Conservation (phyloP, 2,329 filamentous ascomycete genomes). For the Phaeosphaeriaceae sp. region DNA sequence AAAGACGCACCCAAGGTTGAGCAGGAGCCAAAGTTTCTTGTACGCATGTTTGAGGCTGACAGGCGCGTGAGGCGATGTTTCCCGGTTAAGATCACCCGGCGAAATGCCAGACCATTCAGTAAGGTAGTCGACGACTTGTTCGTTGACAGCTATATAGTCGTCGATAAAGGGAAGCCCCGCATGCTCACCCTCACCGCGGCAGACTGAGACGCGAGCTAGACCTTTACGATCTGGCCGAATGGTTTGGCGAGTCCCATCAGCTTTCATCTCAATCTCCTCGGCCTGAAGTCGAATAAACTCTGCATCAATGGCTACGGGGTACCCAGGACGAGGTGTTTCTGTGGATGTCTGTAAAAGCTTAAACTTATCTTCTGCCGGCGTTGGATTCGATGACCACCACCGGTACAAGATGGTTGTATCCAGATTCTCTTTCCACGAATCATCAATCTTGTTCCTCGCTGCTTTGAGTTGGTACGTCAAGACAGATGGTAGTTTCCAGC, state of each 20-base stretch:
- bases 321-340: conserved; percentile 74
- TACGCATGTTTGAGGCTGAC: conserved; percentile 90
- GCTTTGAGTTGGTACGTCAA: conserved; percentile 84
- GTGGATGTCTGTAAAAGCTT: conserved; percentile 61
- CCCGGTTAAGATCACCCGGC: conserved; percentile 80
- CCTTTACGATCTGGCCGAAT: conserved; percentile 90
- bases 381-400: conserved; percentile 62
- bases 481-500: conserved; percentile 92
- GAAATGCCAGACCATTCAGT: conserved; percentile 94
- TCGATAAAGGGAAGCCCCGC: conserved; percentile 92
- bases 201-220: conserved; percentile 88
- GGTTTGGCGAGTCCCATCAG: conserved; percentile 88
- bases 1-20: conserved; percentile 93
- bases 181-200: conserved; percentile 77
- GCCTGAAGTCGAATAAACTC: conserved; percentile 94
- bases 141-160: conserved; percentile 91
- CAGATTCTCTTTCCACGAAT: conserved; percentile 82
- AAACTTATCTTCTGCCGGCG: conserved; percentile 62
- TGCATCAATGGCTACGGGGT: conserved; percentile 87
- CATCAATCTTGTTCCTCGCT: conserved; percentile 81
- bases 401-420: conserved; percentile 86
- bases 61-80: conserved; percentile 79
- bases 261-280: conserved; percentile 95
- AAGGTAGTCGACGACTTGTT: conserved; percentile 92
- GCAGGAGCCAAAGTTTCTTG: conserved; percentile 96